Base-by-base conservation (phyloP, 139 green algal genomes). In the Chloropicon primus region DNA sequence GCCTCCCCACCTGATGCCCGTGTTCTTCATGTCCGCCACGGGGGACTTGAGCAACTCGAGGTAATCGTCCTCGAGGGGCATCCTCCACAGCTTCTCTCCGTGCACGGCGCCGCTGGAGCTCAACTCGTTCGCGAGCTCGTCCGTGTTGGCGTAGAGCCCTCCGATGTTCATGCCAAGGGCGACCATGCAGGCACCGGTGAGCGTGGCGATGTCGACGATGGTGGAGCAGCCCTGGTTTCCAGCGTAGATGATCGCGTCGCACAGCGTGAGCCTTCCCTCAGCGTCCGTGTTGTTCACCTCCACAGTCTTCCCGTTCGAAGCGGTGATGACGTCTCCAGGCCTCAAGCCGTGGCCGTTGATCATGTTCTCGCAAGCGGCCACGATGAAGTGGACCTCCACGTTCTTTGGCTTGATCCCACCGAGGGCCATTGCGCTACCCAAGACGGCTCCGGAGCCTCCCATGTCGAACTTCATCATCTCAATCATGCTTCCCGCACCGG, bases 321-420 rank as follows among this genome's bases (percentile, higher is more conserved):
- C 86, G 10, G 88, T 96, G 62, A 99, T 84, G 74, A 99, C 88
- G 81, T 99, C 95, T 2, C 95, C 95, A 0, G 95, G 95, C 0
- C 91, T 86, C 84, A 97, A 87, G 26, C 90, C 94, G 25, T 81
- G 82, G 54, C 85, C 86, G 74, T 84, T 85, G n/a, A 98, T 88
- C 95, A 99, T 98, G 89, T 99, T 99, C 81, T 98, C 95, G 86
- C 95, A 99, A 1, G 89, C 79, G 1, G 95, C 95, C 2, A 94
- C 85, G 72, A 98, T 95, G 83, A 99, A 97, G 85, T 99, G 94
- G 5, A 97, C 85, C 84, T 90, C 78, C 24, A 81, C 28, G 53
- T 79, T 79, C 25, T 26, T n/a, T 28, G 93, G 91, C 76, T 92
- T 75, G 2, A 94, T 72, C 2, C 84, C 82, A 3, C 83, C 85